Evolutionary conservation across 176 grass and related monocot genomes (phyloP).

Genomic region (Miscanthus lutarioriparius): DNA sequence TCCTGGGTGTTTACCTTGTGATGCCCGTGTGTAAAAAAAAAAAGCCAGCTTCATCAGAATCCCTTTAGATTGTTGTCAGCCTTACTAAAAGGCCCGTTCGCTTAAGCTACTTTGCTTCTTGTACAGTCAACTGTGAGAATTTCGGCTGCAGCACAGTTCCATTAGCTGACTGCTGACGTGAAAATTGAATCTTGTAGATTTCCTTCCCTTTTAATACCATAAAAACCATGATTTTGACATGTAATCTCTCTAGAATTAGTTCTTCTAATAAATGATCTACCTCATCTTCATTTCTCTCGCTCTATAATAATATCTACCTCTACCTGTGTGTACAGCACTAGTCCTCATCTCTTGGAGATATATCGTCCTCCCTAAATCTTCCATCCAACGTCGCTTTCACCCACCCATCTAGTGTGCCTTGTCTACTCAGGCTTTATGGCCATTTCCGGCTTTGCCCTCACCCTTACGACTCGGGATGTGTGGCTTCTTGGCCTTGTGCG

Average conservation of each 20-base stretch:
- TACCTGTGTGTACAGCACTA: neutral
- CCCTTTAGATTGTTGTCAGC: neutral
- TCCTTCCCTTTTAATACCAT: neutral
- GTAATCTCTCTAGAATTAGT: neutral
- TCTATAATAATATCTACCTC: neutral
- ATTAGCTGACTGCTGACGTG: neutral
- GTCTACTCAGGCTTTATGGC: neutral
- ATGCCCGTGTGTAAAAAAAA: neutral
- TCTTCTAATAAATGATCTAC: neutral
- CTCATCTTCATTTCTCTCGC: neutral
- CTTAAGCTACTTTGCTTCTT: no score
- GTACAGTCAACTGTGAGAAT: no score
- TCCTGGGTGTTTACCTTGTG: neutral
- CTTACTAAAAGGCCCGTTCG: neutral
- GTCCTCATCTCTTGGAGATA: neutral
- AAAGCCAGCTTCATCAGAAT: neutral
- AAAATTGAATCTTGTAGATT: neutral
- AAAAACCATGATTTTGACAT: neutral
- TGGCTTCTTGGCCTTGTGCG: slow-evolving; percentile 4
- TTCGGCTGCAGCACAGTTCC: no score
- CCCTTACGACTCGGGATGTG: neutral
- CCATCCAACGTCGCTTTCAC: neutral
- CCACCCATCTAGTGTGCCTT: neutral
- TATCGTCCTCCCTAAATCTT: neutral
- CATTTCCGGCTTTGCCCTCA: neutral